Conservation (phyloP, 2,329 filamentous ascomycete genomes). For the Ambrosiella beaveri region DNA sequence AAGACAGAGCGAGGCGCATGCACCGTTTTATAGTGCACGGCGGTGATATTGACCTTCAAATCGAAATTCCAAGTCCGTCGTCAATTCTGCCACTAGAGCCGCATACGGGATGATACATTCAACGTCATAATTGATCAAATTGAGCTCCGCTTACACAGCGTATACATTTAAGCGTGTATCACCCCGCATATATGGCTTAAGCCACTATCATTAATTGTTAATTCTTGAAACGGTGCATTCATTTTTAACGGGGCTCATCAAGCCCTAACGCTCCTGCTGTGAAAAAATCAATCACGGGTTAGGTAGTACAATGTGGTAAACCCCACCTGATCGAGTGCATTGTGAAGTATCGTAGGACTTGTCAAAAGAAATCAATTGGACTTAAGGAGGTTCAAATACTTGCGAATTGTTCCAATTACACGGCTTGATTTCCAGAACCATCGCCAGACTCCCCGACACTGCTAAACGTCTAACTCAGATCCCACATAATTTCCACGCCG, state of each 20-base stretch:
- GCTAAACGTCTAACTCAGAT: constrained; percentile 1
- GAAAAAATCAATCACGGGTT: constrained; percentile 9
- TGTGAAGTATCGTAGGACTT: background rate
- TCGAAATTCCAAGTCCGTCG: no score
- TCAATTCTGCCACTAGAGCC: no score
- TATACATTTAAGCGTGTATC: constrained; percentile 3
- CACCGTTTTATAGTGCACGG: no score
- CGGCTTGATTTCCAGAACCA: background rate
- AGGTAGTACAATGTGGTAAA: background rate
- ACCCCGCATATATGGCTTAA: constrained; percentile 9
- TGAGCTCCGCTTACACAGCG: background rate
- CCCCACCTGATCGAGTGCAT: constrained; percentile 5
- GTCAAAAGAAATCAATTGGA: background rate
- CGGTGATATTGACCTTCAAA: no score
- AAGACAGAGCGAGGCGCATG: background rate
- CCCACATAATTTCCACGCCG: constrained; percentile 12
- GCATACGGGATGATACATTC: background rate
- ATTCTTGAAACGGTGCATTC: constrained; percentile 2
- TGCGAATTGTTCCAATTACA: background rate
- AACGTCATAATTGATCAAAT: constrained; percentile 9
- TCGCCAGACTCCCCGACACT: background rate
- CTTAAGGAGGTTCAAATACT: no score
- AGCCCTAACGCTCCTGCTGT: constrained; percentile 12
- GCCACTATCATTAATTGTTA: background rate
- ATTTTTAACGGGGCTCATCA: constrained; percentile 1